Percentiles rank a stretch among this genome's conserved stretches.
These are phyloP conservation scores for Bruguiera hainesii DNA, from an alignment of 441 rosid genomes.

Conservation along the genomic window DNA sequence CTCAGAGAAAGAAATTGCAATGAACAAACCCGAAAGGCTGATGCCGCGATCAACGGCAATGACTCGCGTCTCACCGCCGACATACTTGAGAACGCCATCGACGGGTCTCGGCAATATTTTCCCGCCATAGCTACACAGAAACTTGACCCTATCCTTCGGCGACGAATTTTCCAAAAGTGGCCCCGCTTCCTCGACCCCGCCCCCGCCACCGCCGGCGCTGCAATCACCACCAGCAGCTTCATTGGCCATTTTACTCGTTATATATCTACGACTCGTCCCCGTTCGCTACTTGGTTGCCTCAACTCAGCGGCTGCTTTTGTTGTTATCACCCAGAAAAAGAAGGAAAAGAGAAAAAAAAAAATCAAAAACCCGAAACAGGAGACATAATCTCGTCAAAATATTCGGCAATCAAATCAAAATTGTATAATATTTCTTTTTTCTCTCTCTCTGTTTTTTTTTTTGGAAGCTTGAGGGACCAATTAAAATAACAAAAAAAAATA, in stretches of 20 bases:
- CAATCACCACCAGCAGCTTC: constrained; percentile 18
- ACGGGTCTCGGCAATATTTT: constrained; percentile 62
- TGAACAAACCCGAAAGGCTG: constrained; percentile 41
- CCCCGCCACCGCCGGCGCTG: neutral
- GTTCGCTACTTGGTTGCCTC: neutral
- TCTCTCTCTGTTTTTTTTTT: too few relatives aligned
- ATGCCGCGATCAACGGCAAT: constrained; percentile 52
- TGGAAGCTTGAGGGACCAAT: too few relatives aligned
- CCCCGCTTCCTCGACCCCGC: constrained; percentile 24
- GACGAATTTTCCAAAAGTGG: constrained; percentile 23
- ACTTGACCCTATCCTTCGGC: constrained; percentile 49
- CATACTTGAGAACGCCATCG: constrained; percentile 71
- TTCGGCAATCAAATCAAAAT: too few relatives aligned
- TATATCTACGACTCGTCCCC: neutral
- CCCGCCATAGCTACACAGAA: constrained; percentile 83
- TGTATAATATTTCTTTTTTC: too few relatives aligned
- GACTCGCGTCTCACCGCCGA: constrained; percentile 90
- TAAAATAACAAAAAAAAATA: too few relatives aligned
- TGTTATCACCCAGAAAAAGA: neutral
- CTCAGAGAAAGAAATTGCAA: too few relatives aligned
- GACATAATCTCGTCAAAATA: too few relatives aligned
- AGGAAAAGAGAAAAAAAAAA: too few relatives aligned
- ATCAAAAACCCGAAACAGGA: too few relatives aligned
- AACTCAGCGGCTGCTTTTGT: too few relatives aligned
- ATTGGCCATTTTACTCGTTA: too few relatives aligned